Evolutionary conservation across 495 filamentous ascomycete genomes (phyloP), one percentile per base, ranked within the genome.

Genomic region (Achaetomiella virescens): DNA sequence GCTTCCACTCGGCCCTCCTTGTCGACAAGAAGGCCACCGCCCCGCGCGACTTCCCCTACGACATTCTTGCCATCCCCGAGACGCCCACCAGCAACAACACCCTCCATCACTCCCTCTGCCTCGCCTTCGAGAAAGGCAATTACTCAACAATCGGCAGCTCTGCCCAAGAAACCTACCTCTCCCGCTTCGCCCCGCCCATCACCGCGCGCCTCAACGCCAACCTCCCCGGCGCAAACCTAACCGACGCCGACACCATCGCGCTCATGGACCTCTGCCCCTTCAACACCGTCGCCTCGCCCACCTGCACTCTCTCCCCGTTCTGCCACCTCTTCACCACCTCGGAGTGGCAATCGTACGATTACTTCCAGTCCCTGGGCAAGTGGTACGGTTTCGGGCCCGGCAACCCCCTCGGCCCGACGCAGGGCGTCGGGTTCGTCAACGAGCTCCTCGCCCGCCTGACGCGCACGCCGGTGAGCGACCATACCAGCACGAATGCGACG

Each of bases 221-320:
- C 38, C 74, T 96, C 1, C 76, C 78, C 0, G 82, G 83, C 2
- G 78, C 80, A 0, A 80, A 81, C 20, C 69, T 95, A 1, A 57
- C 67, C 8, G 40, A 67, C 6, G 24, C 40, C n/a, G 80, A 90
- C 11, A 78, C 82, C 7, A 75, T 88, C 59, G 73, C 73, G 25
- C 66, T 96, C 15, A 92, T 96, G 88, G 90, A 95, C 63, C 71
- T 96, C 36, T 96, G 90, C 65, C 81, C 90, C 0, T 96, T 90
- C 66, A 78, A 85, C 54, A 90, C 88, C 0, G 81, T 95, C 7
- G 81, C 86, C 9, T 36, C 56, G 1, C 12, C 36, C 5, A n/a
- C 12, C 17, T 22, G 27, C 12, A 1, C 57, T 8, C 46, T 72
- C 22, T 89, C 87, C 0, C 70, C 70, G 1, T 92, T 95, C 72